These are phyloP conservation scores for Agaricus subrufescens DNA, from an alignment of 768 basidiomycete species.

Conservation along the genomic window DNA sequence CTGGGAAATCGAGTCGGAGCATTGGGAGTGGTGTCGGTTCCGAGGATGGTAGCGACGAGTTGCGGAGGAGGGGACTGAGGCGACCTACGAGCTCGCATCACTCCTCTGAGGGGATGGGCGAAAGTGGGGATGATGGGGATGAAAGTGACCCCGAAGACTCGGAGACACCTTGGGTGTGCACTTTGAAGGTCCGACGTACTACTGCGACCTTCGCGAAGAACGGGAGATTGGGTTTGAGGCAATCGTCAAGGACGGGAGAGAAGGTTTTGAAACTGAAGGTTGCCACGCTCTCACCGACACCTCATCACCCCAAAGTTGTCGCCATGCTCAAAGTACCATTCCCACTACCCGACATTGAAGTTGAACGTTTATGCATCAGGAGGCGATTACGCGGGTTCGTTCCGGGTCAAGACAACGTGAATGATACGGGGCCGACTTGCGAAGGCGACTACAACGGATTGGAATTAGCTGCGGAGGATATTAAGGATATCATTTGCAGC, in stretches of 20 bases:
- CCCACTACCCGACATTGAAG: slow-evolving; percentile 77
- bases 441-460: slow-evolving; percentile 37
- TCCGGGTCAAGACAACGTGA: slow-evolving; percentile 16
- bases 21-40: slow-evolving; percentile 24
- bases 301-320: slow-evolving; percentile 94
- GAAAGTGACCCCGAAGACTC: slow-evolving; percentile 96
- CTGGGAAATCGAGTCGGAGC: slow-evolving; percentile 29
- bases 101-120: slow-evolving; percentile 8
- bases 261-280: slow-evolving; percentile 55
- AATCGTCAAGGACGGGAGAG: slow-evolving; percentile 1
- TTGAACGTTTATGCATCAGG: slow-evolving; percentile 53
- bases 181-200: slow-evolving; percentile 58
- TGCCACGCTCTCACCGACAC: slow-evolving; percentile 84
- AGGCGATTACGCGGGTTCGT: slow-evolving; percentile 29
- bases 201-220: slow-evolving; percentile 13
- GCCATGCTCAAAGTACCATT: slow-evolving; percentile 89
- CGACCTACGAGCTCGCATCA: slow-evolving; percentile 1
- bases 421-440: background rate
- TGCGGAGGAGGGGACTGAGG: slow-evolving; percentile 12
- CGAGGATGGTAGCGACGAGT: slow-evolving; percentile 24
- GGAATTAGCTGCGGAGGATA: slow-evolving; percentile 80
- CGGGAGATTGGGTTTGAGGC: background rate
- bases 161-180: slow-evolving; percentile 94
- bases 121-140: slow-evolving; percentile 48
- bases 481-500: slow-evolving; percentile 87